Conservation (phyloP, 768 basidiomycete genomes). For the Auriscalpium vulgare region DNA sequence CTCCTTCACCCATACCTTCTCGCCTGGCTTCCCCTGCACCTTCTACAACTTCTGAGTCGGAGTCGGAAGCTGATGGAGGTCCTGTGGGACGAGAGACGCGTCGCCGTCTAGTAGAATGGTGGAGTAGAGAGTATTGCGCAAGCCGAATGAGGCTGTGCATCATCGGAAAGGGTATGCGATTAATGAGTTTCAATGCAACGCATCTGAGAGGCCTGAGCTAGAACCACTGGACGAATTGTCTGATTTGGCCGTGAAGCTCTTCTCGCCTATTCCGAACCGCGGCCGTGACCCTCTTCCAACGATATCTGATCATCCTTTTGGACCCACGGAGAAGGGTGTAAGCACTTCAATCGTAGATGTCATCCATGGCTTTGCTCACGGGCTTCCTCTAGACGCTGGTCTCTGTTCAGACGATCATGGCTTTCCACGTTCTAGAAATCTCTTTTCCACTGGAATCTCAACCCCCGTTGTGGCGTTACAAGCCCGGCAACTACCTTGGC, state of each 20-base stretch:
- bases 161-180: constrained; percentile 60
- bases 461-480: constrained; percentile 64
- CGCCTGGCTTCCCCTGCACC: constrained; percentile 52
- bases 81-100: constrained; percentile 72
- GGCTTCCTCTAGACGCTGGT: constrained; percentile 55
- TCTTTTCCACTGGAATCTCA: constrained; percentile 74
- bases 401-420: constrained; percentile 83
- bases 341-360: constrained; percentile 21
- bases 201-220: constrained; percentile 21
- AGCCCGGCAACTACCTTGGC: constrained; percentile 68
- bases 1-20: constrained; percentile 42
- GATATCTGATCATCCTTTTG: constrained; percentile 70
- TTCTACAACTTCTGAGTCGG: constrained; percentile 45
- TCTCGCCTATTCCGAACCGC: constrained; percentile 66
- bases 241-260: constrained; percentile 50
- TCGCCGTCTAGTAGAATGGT: constrained; percentile 78
- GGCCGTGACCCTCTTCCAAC: constrained; percentile 51
- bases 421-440: constrained; percentile 76
- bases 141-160: constrained; percentile 75
- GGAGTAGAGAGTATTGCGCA: constrained; percentile 74
- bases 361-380: not conserved
- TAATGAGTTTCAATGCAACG: not conserved
- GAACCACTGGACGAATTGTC: constrained; percentile 73
- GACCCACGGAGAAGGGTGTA: constrained; percentile 63
- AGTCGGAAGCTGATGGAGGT: constrained; percentile 68